Percentiles rank a stretch among this genome's conserved stretches.
Conservation (phyloP, 1,284 basidiomycete species). For the Leccinum griseonigrum region DNA sequence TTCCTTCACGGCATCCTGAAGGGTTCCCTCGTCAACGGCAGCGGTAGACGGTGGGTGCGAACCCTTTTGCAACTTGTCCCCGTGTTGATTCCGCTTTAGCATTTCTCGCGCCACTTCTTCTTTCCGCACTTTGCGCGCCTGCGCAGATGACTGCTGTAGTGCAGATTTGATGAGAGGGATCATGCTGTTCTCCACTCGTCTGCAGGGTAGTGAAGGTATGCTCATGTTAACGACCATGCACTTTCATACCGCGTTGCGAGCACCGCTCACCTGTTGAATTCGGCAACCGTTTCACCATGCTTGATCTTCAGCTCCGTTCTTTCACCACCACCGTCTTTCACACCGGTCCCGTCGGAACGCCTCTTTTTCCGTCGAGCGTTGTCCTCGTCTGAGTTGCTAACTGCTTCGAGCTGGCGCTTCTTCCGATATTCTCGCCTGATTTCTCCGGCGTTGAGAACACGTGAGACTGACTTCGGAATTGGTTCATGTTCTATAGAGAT, state of each 20-base stretch:
- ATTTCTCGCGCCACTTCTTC: constrained; percentile 35
- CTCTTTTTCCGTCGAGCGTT: constrained; percentile 39
- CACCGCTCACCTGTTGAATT: constrained; percentile 65
- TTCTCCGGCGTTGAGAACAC: constrained; percentile 60
- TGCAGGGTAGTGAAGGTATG: constrained; percentile 27
- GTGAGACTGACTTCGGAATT: constrained; percentile 63
- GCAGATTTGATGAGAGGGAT: constrained; percentile 60
- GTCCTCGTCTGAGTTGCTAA: constrained; percentile 30
- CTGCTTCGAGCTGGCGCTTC: constrained; percentile 43
- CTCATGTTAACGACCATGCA: constrained; percentile 8
- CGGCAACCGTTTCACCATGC: constrained; percentile 66
- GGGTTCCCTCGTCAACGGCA: constrained; percentile 8
- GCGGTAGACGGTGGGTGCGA: constrained; percentile 17
- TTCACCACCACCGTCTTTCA: constrained; percentile 19
- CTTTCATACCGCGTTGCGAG: constrained; percentile 6
- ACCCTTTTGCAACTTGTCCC: constrained; percentile 15
- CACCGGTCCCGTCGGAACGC: constrained; percentile 23
- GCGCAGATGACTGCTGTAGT: constrained; percentile 53
- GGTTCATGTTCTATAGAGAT: constrained; percentile 47
- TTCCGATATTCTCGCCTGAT: constrained; percentile 56
- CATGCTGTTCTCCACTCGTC: constrained; percentile 71
- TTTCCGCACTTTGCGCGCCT: constrained; percentile 45
- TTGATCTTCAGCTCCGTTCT: constrained; percentile 46
- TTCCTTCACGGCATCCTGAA: constrained; percentile 42
- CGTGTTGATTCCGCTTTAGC: constrained; percentile 16